Evolutionary conservation across 1,284 basidiomycete genomes (phyloP).

Genomic region (Austroboletus niveus): DNA sequence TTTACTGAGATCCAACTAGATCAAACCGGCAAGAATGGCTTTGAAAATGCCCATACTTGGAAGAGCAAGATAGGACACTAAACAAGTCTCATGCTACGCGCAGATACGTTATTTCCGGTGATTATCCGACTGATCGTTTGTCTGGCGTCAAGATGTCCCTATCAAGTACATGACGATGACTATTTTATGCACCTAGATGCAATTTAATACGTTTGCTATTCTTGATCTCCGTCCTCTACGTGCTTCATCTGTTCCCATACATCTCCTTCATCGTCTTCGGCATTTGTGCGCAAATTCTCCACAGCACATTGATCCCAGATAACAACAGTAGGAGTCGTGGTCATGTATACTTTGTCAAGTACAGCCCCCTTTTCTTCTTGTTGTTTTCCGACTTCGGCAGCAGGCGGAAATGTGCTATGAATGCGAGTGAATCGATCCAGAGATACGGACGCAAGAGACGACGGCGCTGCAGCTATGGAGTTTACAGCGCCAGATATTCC

Average conservation of each 20-base stretch:
- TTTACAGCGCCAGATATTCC: constrained; percentile 68
- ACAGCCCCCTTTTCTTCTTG: constrained; percentile 65
- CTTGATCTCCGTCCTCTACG: constrained; percentile 38
- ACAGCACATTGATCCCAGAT: constrained; percentile 50
- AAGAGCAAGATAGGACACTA: constrained; percentile 72
- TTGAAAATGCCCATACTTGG: constrained; percentile 89
- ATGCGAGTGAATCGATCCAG: constrained; percentile 75
- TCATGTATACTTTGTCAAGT: constrained; percentile 67
- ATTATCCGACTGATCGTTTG: neutral
- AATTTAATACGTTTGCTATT: constrained; percentile 2
- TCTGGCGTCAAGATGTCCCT: neutral
- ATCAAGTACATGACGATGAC: neutral
- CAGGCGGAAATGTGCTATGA: constrained; percentile 63
- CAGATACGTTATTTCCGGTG: neutral
- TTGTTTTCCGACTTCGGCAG: constrained; percentile 47
- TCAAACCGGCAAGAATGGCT: constrained; percentile 78
- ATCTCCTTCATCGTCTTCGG: constrained; percentile 28
- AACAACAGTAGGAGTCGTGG: constrained; percentile 61
- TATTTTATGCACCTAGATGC: neutral
- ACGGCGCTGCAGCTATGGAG: constrained; percentile 57
- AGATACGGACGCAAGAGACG: constrained; percentile 55
- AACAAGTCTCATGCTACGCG: neutral
- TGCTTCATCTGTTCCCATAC: constrained; percentile 49
- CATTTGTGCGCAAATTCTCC: neutral
- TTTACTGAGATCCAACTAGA: constrained; percentile 40